Evolutionary conservation across 768 basidiomycete species (phyloP), one percentile per base, ranked within the genome.

Genomic region (Vararia minispora): DNA sequence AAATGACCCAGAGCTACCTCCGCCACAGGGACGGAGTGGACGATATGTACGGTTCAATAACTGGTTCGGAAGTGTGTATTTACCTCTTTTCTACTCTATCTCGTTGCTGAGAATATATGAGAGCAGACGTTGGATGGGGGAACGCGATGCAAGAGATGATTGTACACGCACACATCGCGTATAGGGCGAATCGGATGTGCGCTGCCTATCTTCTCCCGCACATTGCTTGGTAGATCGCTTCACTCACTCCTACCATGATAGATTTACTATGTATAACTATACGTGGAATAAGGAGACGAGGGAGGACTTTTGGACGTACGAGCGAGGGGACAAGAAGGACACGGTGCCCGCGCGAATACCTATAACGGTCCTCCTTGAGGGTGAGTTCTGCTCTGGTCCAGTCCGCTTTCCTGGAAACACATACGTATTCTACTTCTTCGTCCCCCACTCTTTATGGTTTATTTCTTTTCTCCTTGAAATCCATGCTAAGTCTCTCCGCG

Each of bases 71-170:
- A n/a, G n/a, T n/a, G n/a, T n/a, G n/a, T n/a, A n/a, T n/a, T n/a
- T n/a, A n/a, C n/a, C n/a, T n/a, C n/a, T n/a, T n/a, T n/a, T n/a
- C n/a, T n/a, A n/a, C n/a, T n/a, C n/a, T n/a, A n/a, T n/a, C 4
- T 6, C 20, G 18, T 6, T 4, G n/a, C 4, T n/a, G n/a, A n/a
- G n/a, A n/a, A n/a, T n/a, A n/a, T n/a, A n/a, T n/a, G n/a, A n/a
- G n/a, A n/a, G 1, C 33, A 72, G 72, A 50, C 7, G 61, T 65
- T 30, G 78, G 77, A 3, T 79, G 73, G 73, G 76, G 76, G 2
- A 80, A 80, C 38, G 63, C 55, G 6, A 59, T 78, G 61, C 72
- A 79, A 42, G 76, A 77, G 41, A 63, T 74, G 41, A 37, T 78
- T 3, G 46, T 77, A 32, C 66, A 70, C 33, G 62, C 72, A 0